Percentiles rank a stretch among this genome's conserved stretches.
Conservation (phyloP, 176 grass and related monocot genomes). For the Neostapfia colusana region DNA sequence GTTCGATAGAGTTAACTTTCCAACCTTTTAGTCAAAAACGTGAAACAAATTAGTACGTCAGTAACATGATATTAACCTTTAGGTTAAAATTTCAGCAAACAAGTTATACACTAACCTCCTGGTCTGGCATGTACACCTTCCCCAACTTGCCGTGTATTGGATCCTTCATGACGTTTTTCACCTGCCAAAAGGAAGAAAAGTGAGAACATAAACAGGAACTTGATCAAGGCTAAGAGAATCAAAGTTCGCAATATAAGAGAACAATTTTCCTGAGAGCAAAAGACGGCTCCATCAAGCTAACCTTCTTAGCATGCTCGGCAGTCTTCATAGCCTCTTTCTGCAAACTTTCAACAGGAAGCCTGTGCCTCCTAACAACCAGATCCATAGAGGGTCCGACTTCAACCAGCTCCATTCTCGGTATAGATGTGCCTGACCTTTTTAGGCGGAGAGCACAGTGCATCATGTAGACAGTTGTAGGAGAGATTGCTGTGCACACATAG, state of each 20-base stretch:
- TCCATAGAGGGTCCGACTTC: conserved; percentile 97
- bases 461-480: conserved; percentile 69
- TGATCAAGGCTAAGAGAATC: neutral
- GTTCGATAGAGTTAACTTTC: conserved; percentile 51
- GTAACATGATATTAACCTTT: neutral
- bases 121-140: conserved; percentile 82
- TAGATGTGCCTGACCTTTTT: conserved; percentile 73
- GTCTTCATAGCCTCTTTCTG: conserved; percentile 86
- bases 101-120: conserved; percentile 47
- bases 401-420: conserved; percentile 91
- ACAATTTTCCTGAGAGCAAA: neutral
- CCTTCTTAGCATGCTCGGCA: conserved; percentile 67
- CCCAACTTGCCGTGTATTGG: conserved; percentile 56
- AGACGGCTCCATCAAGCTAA: conserved; percentile 18
- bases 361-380: conserved; percentile 62
- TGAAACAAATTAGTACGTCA: conserved; percentile 22
- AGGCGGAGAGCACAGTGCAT: conserved; percentile 82
- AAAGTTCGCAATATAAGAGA: neutral
- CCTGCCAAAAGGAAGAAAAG: conserved; percentile 40
- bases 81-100: neutral
- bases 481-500: conserved; percentile 78
- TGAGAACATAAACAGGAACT: neutral
- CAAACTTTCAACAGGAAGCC: conserved; percentile 64
- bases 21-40: conserved; percentile 46
- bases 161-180: conserved; percentile 77